phyloP scores from a whole-genome alignment of 257 asterid species.

The Capsicum rhomboideum region DNA sequence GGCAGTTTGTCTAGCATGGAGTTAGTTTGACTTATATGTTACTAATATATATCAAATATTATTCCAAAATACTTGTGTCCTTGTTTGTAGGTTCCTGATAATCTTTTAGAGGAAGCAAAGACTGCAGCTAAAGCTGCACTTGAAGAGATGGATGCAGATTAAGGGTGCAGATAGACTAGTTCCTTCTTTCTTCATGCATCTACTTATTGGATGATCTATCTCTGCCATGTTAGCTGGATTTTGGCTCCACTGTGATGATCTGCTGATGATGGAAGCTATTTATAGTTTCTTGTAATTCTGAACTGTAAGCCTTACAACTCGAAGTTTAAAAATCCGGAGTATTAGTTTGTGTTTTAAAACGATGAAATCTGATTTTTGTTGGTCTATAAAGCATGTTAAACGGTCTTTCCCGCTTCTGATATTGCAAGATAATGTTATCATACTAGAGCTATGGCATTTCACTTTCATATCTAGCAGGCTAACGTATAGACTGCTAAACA shows the following conservation, averaged over 20 bases:
- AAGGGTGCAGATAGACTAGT: background rate
- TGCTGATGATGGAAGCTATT: background rate
- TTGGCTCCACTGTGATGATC: background rate
- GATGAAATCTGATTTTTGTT: background rate
- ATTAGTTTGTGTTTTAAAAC: background rate
- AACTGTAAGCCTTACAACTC: background rate
- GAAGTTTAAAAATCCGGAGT: background rate
- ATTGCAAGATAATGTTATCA: too few species aligned
- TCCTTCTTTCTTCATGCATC: background rate
- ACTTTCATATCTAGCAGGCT: background rate
- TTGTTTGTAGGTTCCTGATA: conserved; percentile 60
- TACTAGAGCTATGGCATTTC: background rate
- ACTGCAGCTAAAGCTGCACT: conserved; percentile 91
- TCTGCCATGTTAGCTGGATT: background rate
- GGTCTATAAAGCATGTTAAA: background rate
- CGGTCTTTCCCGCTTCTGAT: background rate
- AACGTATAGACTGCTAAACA: too few species aligned
- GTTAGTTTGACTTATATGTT: background rate
- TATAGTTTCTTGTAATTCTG: background rate
- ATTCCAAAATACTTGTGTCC: background rate
- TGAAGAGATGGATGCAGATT: conserved; percentile 98
- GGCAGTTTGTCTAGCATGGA: background rate
- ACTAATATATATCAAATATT: background rate
- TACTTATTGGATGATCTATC: background rate
- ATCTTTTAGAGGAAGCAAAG: conserved; percentile 76